Conservation (phyloP, 75 land plant genomes). For the Isoetes taiwanensis region DNA sequence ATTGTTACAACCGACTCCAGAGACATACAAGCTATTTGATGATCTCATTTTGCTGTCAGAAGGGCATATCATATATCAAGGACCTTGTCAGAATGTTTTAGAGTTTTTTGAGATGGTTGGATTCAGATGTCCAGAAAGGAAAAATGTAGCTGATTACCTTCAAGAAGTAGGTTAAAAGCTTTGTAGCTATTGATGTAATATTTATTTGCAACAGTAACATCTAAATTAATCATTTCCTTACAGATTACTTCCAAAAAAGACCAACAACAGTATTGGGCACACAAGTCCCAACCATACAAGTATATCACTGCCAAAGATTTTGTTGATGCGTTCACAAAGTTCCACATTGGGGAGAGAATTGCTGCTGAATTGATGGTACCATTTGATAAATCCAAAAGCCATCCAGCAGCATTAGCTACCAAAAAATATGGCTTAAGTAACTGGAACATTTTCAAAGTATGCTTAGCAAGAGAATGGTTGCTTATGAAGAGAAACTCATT, state of each 20-base stretch:
- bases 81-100: conserved; percentile 25
- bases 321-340: conserved; percentile 13
- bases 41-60: conserved; percentile 18
- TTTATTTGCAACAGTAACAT: neutral
- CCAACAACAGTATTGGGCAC: conserved; percentile 35
- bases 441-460: conserved; percentile 27
- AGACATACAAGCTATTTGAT: conserved; percentile 21
- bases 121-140: neutral
- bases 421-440: conserved; percentile 30
- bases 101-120: conserved; percentile 18
- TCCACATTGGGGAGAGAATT: conserved; percentile 14
- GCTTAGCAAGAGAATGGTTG: conserved; percentile 25
- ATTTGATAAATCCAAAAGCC: conserved; percentile 22
- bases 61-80: conserved; percentile 24
- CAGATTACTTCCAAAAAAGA: conserved; percentile 13
- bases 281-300: conserved; percentile 9
- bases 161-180: neutral
- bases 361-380: conserved; percentile 18
- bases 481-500: conserved; percentile 38
- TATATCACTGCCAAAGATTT: conserved; percentile 25
- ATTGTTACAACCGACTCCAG: conserved; percentile 21
- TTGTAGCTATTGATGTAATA: too few relatives aligned
- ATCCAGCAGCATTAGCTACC: conserved; percentile 31
- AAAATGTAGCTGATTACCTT: neutral
- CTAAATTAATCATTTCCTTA: neutral